Evolutionary conservation across 192 early-diverging fungal genomes (phyloP).

Genomic region (Kappamyces sp.): DNA sequence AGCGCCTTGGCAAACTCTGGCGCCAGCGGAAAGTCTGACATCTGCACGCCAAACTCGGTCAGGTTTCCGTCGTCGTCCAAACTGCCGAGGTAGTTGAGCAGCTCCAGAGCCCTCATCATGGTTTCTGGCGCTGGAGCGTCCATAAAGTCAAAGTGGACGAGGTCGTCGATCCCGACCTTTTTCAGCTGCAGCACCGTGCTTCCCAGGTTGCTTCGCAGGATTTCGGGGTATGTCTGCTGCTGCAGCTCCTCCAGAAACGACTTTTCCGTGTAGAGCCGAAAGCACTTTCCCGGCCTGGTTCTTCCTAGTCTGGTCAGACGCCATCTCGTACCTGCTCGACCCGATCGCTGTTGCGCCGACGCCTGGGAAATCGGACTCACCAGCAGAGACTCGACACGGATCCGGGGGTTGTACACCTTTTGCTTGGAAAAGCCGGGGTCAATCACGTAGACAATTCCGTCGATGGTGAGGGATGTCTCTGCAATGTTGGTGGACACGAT

Average conservation of each 20-base stretch:
- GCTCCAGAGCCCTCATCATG: conserved; percentile 93
- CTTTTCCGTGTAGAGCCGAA: conserved; percentile 97
- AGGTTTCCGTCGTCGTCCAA: conserved; percentile 93
- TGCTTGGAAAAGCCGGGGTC: conserved; percentile 99
- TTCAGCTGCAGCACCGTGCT: conserved; percentile 96
- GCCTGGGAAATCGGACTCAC: conserved; percentile 94
- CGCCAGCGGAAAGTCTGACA: conserved; percentile 97
- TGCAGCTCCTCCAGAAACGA: conserved; percentile 88
- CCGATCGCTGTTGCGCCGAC: conserved; percentile 92
- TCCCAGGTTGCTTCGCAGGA: conserved; percentile 92
- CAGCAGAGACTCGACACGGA: conserved; percentile 90
- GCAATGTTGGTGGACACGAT: conserved; percentile 98
- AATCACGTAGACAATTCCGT: conserved; percentile 98
- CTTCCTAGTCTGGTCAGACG: conserved; percentile 50
- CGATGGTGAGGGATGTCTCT: conserved; percentile 97
- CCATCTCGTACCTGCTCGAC: conserved; percentile 61
- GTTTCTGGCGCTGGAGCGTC: conserved; percentile 98
- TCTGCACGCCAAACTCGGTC: conserved; percentile 72
- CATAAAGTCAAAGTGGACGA: conserved; percentile 99
- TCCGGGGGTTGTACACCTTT: conserved; percentile 97
- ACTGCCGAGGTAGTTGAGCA: conserved; percentile 90
- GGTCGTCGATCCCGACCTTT: conserved; percentile 93
- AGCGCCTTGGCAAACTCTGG: conserved; percentile 94
- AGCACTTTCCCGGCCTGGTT: conserved; percentile 94
- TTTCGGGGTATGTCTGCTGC: conserved; percentile 98